Percentiles rank a stretch among this genome's conserved stretches.
Evolutionary conservation across 352 stramenopile species (phyloP).

Genomic region (Phytophthora macrochlamydospora): DNA sequence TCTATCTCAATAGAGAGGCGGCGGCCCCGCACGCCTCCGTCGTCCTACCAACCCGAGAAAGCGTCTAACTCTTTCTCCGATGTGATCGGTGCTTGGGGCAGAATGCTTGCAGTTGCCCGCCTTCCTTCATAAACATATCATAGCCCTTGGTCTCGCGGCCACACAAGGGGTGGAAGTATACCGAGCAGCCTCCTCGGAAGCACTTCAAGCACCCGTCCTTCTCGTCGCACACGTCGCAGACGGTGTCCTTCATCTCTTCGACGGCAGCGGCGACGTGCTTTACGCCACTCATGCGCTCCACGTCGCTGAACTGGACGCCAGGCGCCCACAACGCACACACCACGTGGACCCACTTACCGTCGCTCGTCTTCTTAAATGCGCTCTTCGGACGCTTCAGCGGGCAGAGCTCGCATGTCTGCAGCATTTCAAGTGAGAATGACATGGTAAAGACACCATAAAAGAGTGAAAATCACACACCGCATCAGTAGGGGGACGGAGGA

Average conservation of each 20-base stretch:
- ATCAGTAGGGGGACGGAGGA: slow-evolving; percentile 43
- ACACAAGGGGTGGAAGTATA: slow-evolving; percentile 85
- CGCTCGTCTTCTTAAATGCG: slow-evolving; percentile 85
- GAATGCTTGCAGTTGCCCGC: slow-evolving; percentile 80
- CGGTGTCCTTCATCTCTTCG: slow-evolving; percentile 61
- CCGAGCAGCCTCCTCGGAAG: slow-evolving; percentile 66
- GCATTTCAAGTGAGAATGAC: too few species aligned
- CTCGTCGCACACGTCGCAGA: slow-evolving; percentile 70
- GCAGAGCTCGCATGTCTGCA: slow-evolving; percentile 81
- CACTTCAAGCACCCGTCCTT: slow-evolving; percentile 87
- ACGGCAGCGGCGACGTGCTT: slow-evolving; percentile 76
- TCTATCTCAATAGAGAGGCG: slow-evolving; percentile 1
- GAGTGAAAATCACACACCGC: slow-evolving; percentile 35
- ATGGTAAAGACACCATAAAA: neutral
- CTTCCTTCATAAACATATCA: slow-evolving; percentile 93
- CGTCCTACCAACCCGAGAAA: neutral
- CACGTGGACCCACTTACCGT: slow-evolving; percentile 85
- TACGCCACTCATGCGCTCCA: slow-evolving; percentile 83
- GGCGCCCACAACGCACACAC: slow-evolving; percentile 88
- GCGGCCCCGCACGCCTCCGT: neutral
- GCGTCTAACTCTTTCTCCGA: slow-evolving; percentile 45
- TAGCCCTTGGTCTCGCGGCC: slow-evolving; percentile 82
- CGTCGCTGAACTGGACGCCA: slow-evolving; percentile 85
- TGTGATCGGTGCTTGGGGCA: slow-evolving; percentile 79
- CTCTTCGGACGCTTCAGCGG: slow-evolving; percentile 65